Percentiles rank a stretch among this genome's conserved stretches.
Evolutionary conservation across 495 filamentous ascomycete species (phyloP).

Genomic region (Cairneyella variabilis): DNA sequence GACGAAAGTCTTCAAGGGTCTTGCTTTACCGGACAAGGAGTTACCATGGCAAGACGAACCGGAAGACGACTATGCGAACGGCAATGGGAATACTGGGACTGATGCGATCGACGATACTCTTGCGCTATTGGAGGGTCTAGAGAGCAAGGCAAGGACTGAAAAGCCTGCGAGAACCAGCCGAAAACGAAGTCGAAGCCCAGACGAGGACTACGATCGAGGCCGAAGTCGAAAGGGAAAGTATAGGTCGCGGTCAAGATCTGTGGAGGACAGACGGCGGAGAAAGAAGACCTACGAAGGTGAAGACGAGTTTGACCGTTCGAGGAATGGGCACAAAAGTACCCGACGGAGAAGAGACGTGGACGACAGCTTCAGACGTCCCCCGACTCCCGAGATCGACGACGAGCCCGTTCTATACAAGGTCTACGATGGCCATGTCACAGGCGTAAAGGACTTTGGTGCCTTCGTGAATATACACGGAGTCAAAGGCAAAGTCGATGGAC

Average conservation of each 20-base stretch:
- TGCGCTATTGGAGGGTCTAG: slow-evolving; percentile 82
- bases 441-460: slow-evolving; percentile 90
- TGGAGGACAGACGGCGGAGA: slow-evolving; percentile 43
- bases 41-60: slow-evolving; percentile 52
- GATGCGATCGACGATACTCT: slow-evolving; percentile 91
- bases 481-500: slow-evolving; percentile 81
- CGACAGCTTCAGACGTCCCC: slow-evolving; percentile 64
- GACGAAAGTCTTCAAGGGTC: slow-evolving; percentile 78
- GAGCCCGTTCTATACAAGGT: slow-evolving; percentile 79
- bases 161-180: slow-evolving; percentile 41
- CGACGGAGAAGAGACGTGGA: slow-evolving; percentile 51
- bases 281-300: slow-evolving; percentile 48
- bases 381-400: slow-evolving; percentile 76
- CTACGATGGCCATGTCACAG: slow-evolving; percentile 85
- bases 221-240: slow-evolving; percentile 30
- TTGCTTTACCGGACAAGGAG: slow-evolving; percentile 82
- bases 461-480: slow-evolving; percentile 92
- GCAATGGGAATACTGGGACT: slow-evolving; percentile 17
- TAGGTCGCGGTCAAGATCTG: slow-evolving; percentile 40
- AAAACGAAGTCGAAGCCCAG: slow-evolving; percentile 73
- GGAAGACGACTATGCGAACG: slow-evolving; percentile 27
- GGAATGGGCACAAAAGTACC: slow-evolving; percentile 37
- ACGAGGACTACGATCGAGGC: slow-evolving; percentile 47
- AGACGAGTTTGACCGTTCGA: slow-evolving; percentile 59
- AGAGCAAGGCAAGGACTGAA: slow-evolving; percentile 55